Conservation (phyloP, 768 basidiomycete species). For the Solioccasus polychromus region DNA sequence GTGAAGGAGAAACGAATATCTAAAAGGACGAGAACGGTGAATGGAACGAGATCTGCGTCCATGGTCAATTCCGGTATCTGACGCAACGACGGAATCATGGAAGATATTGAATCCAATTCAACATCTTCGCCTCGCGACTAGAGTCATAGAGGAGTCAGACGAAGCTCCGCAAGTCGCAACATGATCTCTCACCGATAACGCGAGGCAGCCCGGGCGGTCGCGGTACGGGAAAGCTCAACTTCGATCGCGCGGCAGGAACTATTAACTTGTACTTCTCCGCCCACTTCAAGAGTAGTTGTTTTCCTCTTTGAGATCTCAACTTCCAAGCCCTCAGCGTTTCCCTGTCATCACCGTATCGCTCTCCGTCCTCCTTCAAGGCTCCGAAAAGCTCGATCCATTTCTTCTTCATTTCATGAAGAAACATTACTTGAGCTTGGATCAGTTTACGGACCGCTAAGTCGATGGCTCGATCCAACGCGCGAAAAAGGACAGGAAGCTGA, state of each 20-base stretch:
- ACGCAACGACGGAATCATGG: no score
- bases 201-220: neutral
- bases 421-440: slow-evolving; percentile 42
- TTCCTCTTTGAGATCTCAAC: slow-evolving; percentile 55
- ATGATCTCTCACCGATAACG: neutral
- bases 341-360: slow-evolving; percentile 54
- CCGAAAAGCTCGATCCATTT: slow-evolving; percentile 75
- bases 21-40: no score
- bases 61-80: no score
- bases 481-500: slow-evolving; percentile 64
- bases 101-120: no score
- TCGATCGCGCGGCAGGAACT: neutral
- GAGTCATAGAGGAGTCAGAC: neutral
- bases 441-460: slow-evolving; percentile 45
- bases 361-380: slow-evolving; percentile 60
- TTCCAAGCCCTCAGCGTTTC: slow-evolving; percentile 70
- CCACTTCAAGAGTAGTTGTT: slow-evolving; percentile 16
- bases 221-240: neutral
- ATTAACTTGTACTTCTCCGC: neutral
- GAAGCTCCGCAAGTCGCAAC: neutral
- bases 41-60: no score
- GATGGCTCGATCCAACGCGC: slow-evolving; percentile 54
- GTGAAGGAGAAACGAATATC: no score
- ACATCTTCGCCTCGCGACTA: neutral
- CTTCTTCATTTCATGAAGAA: slow-evolving; percentile 48